These are phyloP conservation scores for Arxiozyma slooffiae DNA, from an alignment of 1,139 yeast genomes.

Conservation along the genomic window DNA sequence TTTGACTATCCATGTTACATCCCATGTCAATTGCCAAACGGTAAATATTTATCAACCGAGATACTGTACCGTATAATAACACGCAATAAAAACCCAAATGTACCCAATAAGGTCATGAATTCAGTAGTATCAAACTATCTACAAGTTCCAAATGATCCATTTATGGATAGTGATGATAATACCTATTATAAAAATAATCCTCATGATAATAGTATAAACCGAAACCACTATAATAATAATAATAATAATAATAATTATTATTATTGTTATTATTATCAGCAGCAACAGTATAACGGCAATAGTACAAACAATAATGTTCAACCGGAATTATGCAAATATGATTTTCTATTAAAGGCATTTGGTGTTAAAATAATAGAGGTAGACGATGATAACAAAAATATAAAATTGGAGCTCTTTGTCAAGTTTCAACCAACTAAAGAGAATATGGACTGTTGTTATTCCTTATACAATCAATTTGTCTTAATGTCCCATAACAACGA, in stretches of 20 bases:
- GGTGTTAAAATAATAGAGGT: neutral
- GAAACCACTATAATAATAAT: too few species aligned
- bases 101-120: neutral
- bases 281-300: neutral
- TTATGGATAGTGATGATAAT: neutral
- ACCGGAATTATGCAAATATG: neutral
- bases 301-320: too few species aligned
- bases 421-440: neutral
- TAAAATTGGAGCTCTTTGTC: neutral
- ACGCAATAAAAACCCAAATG: neutral
- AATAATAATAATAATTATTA: too few species aligned
- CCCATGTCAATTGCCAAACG: neutral
- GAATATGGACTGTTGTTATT: neutral
- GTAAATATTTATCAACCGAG: neutral
- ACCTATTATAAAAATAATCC: neutral
- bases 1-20: neutral
- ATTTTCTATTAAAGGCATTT: neutral
- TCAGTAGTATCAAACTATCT: neutral
- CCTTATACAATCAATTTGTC: neutral
- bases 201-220: neutral
- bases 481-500: neutral
- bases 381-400: neutral
- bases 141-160: neutral
- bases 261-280: neutral
- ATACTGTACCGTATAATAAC: neutral